These are phyloP conservation scores for Alternaria sp. DNA, from an alignment of 2,329 filamentous ascomycete species.

Conservation along the genomic window DNA sequence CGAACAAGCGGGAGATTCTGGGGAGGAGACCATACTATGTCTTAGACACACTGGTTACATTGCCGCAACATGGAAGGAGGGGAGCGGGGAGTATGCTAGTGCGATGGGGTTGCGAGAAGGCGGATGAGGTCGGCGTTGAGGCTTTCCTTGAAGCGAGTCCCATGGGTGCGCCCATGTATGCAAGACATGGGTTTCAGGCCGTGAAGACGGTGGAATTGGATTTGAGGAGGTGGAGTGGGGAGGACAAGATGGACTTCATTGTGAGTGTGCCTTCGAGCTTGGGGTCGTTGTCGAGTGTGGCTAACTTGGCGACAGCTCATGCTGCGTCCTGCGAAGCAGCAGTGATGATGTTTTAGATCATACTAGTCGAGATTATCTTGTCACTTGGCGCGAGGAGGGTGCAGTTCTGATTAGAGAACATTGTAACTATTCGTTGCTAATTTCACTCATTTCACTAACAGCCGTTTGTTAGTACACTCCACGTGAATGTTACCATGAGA, in stretches of 20 bases:
- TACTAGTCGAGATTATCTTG: background rate
- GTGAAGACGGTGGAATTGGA: slow-evolving; percentile 38
- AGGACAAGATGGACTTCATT: slow-evolving; percentile 34
- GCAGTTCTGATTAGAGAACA: background rate
- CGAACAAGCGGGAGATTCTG: slow-evolving; percentile 33
- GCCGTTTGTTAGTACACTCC: too few species aligned
- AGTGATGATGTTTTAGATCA: background rate
- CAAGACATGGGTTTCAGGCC: slow-evolving; percentile 37
- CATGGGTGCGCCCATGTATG: slow-evolving; percentile 45
- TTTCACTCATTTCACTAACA: background rate
- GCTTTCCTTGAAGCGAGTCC: slow-evolving; percentile 42
- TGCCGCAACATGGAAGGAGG: slow-evolving; percentile 35
- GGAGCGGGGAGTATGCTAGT: slow-evolving; percentile 45
- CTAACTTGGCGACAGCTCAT: too few species aligned
- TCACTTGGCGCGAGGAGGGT: background rate
- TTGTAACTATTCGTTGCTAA: background rate
- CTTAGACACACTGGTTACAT: slow-evolving; percentile 42
- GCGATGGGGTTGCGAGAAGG: slow-evolving; percentile 38
- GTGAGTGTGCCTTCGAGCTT: too few species aligned
- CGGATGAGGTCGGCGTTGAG: slow-evolving; percentile 40
- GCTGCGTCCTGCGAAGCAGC: slow-evolving; percentile 3
- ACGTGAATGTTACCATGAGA: background rate
- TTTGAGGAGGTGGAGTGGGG: slow-evolving; percentile 36
- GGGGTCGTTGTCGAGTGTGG: too few species aligned
- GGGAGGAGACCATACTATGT: slow-evolving; percentile 31